These are phyloP conservation scores for Acanthamoeba sp. DNA, from an alignment of 208 protist species.

Conservation along the genomic window DNA sequence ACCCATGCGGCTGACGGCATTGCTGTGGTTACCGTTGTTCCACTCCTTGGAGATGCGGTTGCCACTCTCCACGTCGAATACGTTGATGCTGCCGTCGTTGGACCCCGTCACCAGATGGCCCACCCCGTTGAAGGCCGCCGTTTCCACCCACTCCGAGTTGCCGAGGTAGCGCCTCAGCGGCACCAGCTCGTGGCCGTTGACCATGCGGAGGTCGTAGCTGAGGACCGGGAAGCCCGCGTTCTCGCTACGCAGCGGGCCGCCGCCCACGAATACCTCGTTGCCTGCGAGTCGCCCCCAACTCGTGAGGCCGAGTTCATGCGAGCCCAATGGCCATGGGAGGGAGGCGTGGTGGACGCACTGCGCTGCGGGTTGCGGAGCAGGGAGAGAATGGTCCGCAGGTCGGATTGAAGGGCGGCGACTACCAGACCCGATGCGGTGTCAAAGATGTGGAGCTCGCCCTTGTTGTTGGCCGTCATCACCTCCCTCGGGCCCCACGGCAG, in stretches of 20 bases:
- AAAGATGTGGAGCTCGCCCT: constrained; percentile 12
- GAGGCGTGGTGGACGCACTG: background rate
- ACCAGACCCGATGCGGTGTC: background rate
- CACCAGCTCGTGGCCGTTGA: background rate
- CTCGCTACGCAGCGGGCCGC: constrained; percentile 9
- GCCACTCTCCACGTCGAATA: background rate
- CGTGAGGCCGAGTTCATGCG: too few relatives aligned
- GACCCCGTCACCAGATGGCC: constrained; percentile 13
- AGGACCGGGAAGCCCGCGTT: constrained; percentile 8
- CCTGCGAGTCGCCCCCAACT: background rate
- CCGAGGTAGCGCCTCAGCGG: background rate
- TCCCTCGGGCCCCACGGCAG: constrained; percentile 3
- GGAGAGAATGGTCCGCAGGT: constrained; percentile 6
- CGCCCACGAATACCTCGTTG: constrained; percentile 12
- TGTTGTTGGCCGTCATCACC: constrained; percentile 50
- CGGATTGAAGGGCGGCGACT: background rate
- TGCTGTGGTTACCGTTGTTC: background rate
- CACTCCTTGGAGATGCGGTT: background rate
- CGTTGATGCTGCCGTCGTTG: constrained; percentile 32
- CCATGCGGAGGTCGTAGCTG: background rate
- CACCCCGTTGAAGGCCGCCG: constrained; percentile 5
- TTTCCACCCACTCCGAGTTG: constrained; percentile 46
- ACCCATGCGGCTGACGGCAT: background rate
- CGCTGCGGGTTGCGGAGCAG: background rate
- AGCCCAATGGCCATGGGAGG: too few relatives aligned